These are phyloP conservation scores for Debaryomyces nepalensis DNA, from an alignment of 1,139 yeast genomes.

Conservation along the genomic window DNA sequence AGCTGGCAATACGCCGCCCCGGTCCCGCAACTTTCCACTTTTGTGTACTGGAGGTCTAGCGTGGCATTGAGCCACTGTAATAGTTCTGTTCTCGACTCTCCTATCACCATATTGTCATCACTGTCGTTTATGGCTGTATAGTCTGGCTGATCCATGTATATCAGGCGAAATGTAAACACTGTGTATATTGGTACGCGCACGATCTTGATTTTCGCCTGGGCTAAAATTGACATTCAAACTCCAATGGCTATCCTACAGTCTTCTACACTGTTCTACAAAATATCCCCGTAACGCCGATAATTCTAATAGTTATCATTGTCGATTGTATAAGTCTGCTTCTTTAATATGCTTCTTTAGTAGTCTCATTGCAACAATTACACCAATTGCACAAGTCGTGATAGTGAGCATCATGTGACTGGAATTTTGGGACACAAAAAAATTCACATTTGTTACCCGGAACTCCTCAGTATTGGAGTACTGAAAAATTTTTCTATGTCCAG, in stretches of 20 bases:
- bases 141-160: neutral
- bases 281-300: too few species aligned
- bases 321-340: too few species aligned
- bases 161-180: slow-evolving; percentile 9
- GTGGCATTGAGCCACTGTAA: slow-evolving; percentile 83
- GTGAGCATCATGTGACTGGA: slow-evolving; percentile 1
- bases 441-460: slow-evolving; percentile 11
- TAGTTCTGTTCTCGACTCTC: slow-evolving; percentile 82
- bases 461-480: slow-evolving; percentile 7
- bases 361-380: too few species aligned
- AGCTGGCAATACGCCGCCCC: slow-evolving; percentile 96
- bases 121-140: neutral
- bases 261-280: too few species aligned
- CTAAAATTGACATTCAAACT: neutral
- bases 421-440: neutral
- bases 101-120: slow-evolving; percentile 35
- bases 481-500: slow-evolving; percentile 11
- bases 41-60: slow-evolving; percentile 65
- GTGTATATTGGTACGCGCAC: slow-evolving; percentile 8
- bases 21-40: slow-evolving; percentile 91
- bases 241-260: too few species aligned
- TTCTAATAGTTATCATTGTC: too few species aligned
- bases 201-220: neutral
- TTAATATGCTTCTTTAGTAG: too few species aligned
- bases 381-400: neutral